phyloP scores from a whole-genome alignment of 441 rosid species.

The Adansonia gregorii region DNA sequence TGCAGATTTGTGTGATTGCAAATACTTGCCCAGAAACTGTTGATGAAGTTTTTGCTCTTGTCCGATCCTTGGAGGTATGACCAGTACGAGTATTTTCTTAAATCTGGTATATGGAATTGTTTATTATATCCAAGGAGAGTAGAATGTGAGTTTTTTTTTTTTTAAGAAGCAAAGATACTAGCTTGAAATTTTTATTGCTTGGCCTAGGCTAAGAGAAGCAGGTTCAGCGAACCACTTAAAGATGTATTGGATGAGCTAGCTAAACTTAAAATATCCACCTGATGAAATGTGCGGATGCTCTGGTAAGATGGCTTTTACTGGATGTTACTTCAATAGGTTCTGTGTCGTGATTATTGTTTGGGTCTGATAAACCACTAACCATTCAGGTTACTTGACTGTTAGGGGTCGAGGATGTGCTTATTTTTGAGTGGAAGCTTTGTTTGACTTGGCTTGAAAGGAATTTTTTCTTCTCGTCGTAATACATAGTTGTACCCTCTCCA shows the following conservation, averaged over 20 bases:
- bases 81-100: background rate
- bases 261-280: conserved; percentile 41
- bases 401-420: background rate
- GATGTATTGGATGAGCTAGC: conserved; percentile 53
- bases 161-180: background rate
- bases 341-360: conserved; percentile 6
- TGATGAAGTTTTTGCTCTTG: conserved; percentile 75
- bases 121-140: background rate
- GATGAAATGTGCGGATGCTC: conserved; percentile 20
- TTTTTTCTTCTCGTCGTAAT: background rate
- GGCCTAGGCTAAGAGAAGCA: conserved; percentile 54
- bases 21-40: conserved; percentile 67
- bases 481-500: conserved; percentile 1
- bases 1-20: conserved; percentile 66
- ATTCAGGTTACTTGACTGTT: background rate
- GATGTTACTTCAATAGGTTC: background rate
- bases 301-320: conserved; percentile 20
- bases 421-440: background rate
- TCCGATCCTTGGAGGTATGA: conserved; percentile 74
- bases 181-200: background rate
- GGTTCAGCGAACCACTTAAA: conserved; percentile 49
- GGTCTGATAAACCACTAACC: background rate
- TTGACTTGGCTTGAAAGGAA: conserved; percentile 12
- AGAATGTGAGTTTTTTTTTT: conserved; percentile 2
- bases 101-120: conserved; percentile 4